phyloP scores from a whole-genome alignment of 768 basidiomycete genomes.

The Mycena pura region DNA sequence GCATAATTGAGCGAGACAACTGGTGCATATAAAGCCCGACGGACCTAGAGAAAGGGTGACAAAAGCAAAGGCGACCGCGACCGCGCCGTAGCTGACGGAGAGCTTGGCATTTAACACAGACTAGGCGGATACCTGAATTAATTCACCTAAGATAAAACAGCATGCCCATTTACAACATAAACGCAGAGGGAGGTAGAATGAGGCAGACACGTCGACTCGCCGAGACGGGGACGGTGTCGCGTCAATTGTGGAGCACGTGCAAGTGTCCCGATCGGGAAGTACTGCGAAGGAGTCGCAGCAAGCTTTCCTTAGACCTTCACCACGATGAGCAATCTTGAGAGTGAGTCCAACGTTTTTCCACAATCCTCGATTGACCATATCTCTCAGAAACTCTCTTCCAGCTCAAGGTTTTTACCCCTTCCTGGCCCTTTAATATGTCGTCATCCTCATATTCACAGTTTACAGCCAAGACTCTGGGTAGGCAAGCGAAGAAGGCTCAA shows the following conservation, averaged over 20 bases:
- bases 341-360: conserved; percentile 55
- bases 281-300: conserved; percentile 19
- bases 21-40: conserved; percentile 27
- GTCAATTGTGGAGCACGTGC: not conserved
- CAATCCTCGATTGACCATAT: conserved; percentile 36
- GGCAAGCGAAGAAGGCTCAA: conserved; percentile 97
- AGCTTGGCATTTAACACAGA: not conserved
- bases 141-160: conserved; percentile 67
- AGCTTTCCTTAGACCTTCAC: not conserved
- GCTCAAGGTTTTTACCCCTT: conserved; percentile 73
- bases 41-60: conserved; percentile 90
- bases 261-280: conserved; percentile 7
- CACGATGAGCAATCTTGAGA: conserved; percentile 86
- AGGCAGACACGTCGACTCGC: conserved; percentile 1
- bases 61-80: conserved; percentile 81
- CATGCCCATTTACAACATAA: conserved; percentile 51
- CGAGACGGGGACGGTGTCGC: too few species aligned
- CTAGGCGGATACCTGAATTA: not conserved
- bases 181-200: not conserved
- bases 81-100: conserved; percentile 70
- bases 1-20: not conserved
- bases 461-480: conserved; percentile 93
- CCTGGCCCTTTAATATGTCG: conserved; percentile 9
- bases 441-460: conserved; percentile 62
- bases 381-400: conserved; percentile 93